Base-by-base conservation (phyloP, 1,284 basidiomycete species). In the Cutaneotrichosporon sp. region DNA sequence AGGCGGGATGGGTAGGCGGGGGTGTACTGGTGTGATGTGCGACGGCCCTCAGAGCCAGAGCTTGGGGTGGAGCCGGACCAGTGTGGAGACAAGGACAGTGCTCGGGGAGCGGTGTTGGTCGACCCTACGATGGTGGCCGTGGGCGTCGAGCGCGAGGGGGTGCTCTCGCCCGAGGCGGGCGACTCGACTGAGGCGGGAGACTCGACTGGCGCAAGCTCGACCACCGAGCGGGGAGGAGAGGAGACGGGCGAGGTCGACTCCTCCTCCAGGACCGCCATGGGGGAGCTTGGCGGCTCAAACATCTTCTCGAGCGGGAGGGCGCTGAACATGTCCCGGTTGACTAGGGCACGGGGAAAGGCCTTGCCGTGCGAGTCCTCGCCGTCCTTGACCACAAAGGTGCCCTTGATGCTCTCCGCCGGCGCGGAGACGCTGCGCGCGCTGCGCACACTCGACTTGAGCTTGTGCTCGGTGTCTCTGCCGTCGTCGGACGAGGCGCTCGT, bases 221-320 rank as follows among this genome's bases (percentile, higher is more conserved):
- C 16, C n/a, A 29, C 9, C 14, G 47, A 50, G 25, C 25, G 18
- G 16, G 25, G 25, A 4, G 47, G 25, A 14, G 47, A 50, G 4
- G 18, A 3, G 14, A 31, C 24, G 14, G 25, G 47, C 25, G 47
- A 29, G 4, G 47, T 50, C 7, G 47, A 50, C 10, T 53, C 51
- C 33, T 38, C 51, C 11, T 53, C 51, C 11, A 13, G 51, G 14
- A 53, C 38, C 2, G 51, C 20, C 22, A 14, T 27, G 9, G 51
- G 51, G 14, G 51, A 33, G 22, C 22, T 38, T 22, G 51, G 51
- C 7, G 92, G 92, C 66, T 93, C 89, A 69, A 95, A 95, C 90
- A 95, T 91, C 57, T 84, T 84, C 78, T 95, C 92, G 11, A 95
- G 83, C 5, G 89, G 87, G 59, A 92, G 77, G 0, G 91, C 90